Percentiles rank a stretch among this genome's conserved stretches.
These are phyloP conservation scores for Botrytis medusae DNA, from an alignment of 2,329 filamentous ascomycete species.

Conservation along the genomic window DNA sequence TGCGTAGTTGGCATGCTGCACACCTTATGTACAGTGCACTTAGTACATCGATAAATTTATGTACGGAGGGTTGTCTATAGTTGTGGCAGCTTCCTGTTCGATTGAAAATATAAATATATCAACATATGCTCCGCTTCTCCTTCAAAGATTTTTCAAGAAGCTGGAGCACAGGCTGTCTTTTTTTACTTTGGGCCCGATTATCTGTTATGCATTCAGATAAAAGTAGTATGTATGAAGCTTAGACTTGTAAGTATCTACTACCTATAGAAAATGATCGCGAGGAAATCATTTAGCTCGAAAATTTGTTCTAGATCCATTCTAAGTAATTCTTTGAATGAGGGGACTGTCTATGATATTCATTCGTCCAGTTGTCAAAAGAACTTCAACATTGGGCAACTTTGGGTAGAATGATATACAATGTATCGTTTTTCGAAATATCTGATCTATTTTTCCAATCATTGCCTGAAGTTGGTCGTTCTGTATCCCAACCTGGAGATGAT, in stretches of 20 bases:
- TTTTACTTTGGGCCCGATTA: conserved; percentile 1
- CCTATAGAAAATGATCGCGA: background rate
- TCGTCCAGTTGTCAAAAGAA: background rate
- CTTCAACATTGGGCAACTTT: conserved; percentile 3
- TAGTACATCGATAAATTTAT: background rate
- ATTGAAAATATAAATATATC: conserved; percentile 3
- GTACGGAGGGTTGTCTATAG: background rate
- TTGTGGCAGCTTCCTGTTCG: conserved; percentile 4
- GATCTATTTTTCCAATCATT: background rate
- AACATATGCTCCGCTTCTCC: background rate
- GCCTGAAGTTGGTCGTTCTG: background rate
- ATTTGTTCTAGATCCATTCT: background rate
- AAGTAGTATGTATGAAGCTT: background rate
- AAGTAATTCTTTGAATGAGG: background rate
- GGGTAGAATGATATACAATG: background rate
- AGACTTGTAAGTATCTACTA: background rate
- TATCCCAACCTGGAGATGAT: background rate
- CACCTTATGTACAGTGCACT: background rate
- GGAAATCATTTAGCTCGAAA: background rate
- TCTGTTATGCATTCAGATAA: background rate
- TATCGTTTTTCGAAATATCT: background rate
- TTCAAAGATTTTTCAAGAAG: background rate
- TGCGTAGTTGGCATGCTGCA: background rate
- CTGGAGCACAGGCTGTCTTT: conserved; percentile 4
- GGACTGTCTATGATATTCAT: background rate